Percentiles rank a stretch among this genome's conserved stretches.
phyloP scores from a whole-genome alignment of 345 rosid species.

The Populus euphratica region DNA sequence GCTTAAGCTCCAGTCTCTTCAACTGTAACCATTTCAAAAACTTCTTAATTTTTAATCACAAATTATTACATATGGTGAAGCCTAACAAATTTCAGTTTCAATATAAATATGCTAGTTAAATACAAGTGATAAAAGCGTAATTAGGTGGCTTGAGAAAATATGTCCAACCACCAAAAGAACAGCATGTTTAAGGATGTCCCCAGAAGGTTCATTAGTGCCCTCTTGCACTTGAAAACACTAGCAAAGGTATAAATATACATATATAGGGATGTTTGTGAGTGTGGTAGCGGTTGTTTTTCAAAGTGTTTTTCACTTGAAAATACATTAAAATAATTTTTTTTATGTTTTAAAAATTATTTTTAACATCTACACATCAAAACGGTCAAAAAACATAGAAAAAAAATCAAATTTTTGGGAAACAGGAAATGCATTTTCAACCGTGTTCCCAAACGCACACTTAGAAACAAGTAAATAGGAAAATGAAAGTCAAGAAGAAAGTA shows the following conservation, averaged over 20 bases:
- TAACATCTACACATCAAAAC: too few relatives aligned
- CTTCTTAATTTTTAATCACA: neutral
- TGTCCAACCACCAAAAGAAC: neutral
- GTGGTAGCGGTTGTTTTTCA: too few relatives aligned
- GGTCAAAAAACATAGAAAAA: too few relatives aligned
- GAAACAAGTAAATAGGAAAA: too few relatives aligned
- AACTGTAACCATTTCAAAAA: slow-evolving; percentile 39
- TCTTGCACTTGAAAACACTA: neutral
- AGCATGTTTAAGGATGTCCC: neutral
- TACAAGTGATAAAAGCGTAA: neutral
- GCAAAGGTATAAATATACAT: neutral
- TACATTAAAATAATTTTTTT: too few relatives aligned
- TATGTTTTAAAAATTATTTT: too few relatives aligned
- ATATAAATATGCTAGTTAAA: neutral
- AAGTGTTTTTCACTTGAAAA: too few relatives aligned
- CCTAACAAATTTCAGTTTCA: neutral
- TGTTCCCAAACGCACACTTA: neutral
- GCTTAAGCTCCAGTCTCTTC: slow-evolving; percentile 93
- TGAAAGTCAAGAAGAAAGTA: neutral
- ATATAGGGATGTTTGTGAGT: neutral
- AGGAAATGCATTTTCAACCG: too few relatives aligned
- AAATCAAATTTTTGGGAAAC: too few relatives aligned
- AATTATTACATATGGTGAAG: neutral
- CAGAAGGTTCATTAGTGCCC: neutral
- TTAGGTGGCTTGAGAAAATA: neutral